phyloP scores from a whole-genome alignment of 2,329 filamentous ascomycete genomes.

The Aspergillus melleus region DNA sequence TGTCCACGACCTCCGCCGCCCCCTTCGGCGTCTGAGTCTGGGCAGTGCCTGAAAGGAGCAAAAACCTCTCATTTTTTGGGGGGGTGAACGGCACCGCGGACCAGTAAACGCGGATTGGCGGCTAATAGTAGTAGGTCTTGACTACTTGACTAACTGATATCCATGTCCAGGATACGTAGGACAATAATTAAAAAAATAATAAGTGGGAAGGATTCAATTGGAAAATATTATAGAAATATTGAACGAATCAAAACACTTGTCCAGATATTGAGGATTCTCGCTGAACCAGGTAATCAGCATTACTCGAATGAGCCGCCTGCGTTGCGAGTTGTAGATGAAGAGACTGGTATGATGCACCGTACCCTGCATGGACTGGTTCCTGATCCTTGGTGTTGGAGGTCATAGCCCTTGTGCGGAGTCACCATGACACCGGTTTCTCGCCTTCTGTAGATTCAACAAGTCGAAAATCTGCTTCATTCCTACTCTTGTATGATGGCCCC shows the following conservation, averaged over 20 bases:
- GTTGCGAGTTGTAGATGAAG: constrained; percentile 14
- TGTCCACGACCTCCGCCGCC: constrained; percentile 9
- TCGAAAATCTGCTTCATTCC: too few relatives aligned
- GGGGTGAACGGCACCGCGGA: too few relatives aligned
- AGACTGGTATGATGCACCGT: constrained; percentile 14
- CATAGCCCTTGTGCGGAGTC: neutral
- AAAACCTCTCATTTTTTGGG: neutral
- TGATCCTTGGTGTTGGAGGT: constrained; percentile 3
- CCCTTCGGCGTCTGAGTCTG: neutral
- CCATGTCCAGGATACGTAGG: too few relatives aligned
- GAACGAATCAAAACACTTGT: neutral
- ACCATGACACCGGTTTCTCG: too few relatives aligned
- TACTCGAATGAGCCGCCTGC: constrained; percentile 23
- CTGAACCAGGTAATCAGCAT: constrained; percentile 3
- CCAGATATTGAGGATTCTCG: neutral
- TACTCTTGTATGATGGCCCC: too few relatives aligned
- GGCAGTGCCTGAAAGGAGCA: neutral
- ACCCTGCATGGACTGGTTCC: constrained; percentile 15
- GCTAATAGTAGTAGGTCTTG: neutral
- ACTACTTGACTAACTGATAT: too few relatives aligned
- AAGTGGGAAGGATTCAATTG: too few relatives aligned
- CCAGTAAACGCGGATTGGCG: neutral
- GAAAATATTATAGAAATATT: neutral
- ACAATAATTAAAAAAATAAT: too few relatives aligned
- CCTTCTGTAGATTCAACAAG: too few relatives aligned